Base-by-base conservation (phyloP, 108 stramenopile genomes). In the Cyclostephanos invisitatus region DNA sequence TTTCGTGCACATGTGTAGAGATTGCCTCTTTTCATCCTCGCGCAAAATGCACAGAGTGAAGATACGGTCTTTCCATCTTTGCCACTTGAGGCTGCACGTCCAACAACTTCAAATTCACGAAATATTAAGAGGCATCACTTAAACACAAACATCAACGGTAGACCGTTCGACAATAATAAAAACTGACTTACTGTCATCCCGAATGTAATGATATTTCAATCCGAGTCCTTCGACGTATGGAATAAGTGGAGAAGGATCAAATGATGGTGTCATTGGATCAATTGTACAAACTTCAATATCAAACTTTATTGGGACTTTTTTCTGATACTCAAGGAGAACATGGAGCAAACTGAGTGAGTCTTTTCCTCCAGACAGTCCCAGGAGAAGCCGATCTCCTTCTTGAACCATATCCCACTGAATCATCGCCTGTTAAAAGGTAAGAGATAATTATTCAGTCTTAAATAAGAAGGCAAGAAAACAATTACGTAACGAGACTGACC, bases 291-390 rank as follows among this genome's bases (percentile, higher is more conserved):
- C 70, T 80, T 95, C 91, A 58, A 99, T 74, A 35, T 96, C 93
- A 81, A 99, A 99, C 25, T 92, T 92, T 40, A 92, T 86, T 0
- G 96, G 96, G 12, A 91, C 72, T 71, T 91, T 91, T 25, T 83
- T 81, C 77, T 97, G 87, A 67, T 96, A 86, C 62, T 94, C 94
- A 18, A 97, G 82, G 51, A 99, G 82, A 29, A 91, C 86, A 72
- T 99, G 99, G 40, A 99, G 84, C 46, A 98, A 83, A 53, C 85
- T 89, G 44, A 99, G 70, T 24, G 96, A 97, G 77, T 99, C 99
- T 83, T 99, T 99, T 15, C 99, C 99, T 42, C 99, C 99, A 18
- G 94, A 96, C 7, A 99, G 72, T 0, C 98, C 99, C 6, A 98
- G 84, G 32, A 97, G 78, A 20, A 99, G 83, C 9, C 93, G 80